These are phyloP conservation scores for Triticum timopheevii DNA, from an alignment of 176 grass and related monocot genomes.

Conservation along the genomic window DNA sequence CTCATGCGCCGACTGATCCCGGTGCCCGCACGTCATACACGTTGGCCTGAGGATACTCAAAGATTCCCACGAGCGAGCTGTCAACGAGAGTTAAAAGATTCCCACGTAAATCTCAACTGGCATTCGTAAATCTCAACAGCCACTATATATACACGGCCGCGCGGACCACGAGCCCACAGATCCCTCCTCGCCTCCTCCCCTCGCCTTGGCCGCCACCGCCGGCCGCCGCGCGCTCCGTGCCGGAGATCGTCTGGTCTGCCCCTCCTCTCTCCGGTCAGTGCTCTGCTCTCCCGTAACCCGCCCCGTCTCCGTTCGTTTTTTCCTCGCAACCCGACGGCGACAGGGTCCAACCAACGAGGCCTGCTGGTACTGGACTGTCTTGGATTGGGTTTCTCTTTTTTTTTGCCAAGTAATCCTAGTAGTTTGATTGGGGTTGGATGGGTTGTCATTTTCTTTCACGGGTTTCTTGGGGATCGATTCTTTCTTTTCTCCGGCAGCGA, in stretches of 20 bases:
- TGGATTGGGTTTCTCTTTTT: background rate
- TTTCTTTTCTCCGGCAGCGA: background rate
- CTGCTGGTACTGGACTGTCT: background rate
- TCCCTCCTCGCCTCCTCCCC: background rate
- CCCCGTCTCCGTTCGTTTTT: background rate
- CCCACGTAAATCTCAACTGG: conserved; percentile 19
- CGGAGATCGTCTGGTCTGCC: background rate
- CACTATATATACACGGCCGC: background rate
- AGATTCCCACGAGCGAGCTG: background rate
- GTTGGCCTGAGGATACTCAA: background rate
- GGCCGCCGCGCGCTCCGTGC: background rate
- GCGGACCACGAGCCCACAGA: conserved; percentile 8
- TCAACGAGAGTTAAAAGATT: conserved; percentile 16
- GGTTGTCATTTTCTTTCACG: background rate
- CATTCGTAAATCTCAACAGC: conserved; percentile 19
- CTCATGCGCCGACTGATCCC: background rate
- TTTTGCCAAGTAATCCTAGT: background rate
- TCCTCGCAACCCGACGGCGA: background rate
- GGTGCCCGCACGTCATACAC: background rate
- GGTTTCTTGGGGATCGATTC: background rate
- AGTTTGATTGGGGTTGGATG: background rate
- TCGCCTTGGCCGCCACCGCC: background rate
- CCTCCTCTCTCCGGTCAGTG: conserved; percentile 23
- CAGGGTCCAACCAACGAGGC: background rate
- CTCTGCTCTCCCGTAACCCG: background rate